A percentile compares a stretch with the other conserved stretches of the same genome.
Evolutionary conservation across 2,329 filamentous ascomycete species (phyloP).

Genomic region (Zalaria obscura): DNA sequence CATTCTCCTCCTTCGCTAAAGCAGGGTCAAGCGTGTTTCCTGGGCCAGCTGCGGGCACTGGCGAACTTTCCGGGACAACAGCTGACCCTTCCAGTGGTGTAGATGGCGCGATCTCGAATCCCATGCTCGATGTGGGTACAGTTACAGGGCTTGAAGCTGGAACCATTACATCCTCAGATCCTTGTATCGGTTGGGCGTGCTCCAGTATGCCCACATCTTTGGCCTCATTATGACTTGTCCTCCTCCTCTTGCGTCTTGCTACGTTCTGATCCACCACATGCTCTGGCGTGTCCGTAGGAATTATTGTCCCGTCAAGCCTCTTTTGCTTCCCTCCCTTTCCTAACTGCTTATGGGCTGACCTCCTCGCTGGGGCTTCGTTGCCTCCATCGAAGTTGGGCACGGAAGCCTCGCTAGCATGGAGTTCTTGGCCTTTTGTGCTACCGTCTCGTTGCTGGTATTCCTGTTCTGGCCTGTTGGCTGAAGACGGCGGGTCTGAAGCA

Average conservation of each 20-base stretch:
- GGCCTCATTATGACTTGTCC: background rate
- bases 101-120: background rate
- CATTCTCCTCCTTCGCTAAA: too few species aligned
- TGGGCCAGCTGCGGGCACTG: too few species aligned
- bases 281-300: background rate
- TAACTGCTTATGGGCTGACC: background rate
- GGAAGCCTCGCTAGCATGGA: too few species aligned
- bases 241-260: slow-evolving; percentile 1
- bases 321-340: background rate
- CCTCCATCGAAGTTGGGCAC: background rate
- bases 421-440: too few species aligned
- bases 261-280: background rate
- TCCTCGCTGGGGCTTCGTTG: background rate
- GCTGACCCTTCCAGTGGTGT: background rate
- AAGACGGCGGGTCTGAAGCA: too few species aligned
- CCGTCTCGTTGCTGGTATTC: too few species aligned
- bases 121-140: slow-evolving; percentile 1
- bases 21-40: too few species aligned
- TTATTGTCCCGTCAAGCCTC: background rate
- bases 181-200: background rate
- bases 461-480: too few species aligned
- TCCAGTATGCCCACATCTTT: background rate
- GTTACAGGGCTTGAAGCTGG: slow-evolving; percentile 3
- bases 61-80: too few species aligned
- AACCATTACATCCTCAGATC: slow-evolving; percentile 3